Base-by-base conservation (phyloP, 139 green algal genomes). In the Dunaliella primolecta region DNA sequence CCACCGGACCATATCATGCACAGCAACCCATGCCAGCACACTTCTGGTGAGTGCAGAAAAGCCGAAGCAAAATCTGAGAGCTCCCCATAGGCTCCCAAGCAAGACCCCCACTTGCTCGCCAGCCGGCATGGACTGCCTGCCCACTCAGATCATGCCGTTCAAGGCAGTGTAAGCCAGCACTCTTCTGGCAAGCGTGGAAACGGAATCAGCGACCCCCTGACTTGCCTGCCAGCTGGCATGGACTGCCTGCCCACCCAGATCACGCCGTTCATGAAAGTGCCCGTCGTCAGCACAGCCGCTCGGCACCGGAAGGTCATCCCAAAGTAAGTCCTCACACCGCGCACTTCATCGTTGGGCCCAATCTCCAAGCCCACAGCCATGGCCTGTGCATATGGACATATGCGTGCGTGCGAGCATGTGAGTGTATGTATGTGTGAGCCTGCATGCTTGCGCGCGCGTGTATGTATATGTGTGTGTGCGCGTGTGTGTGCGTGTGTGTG, bases 131-230 rank as follows among this genome's bases (percentile, higher is more conserved):
- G 91, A 95, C 81, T 93, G 86, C 0, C 93, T 85, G 3, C 97
- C 96, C 23, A 99, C 96, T 97, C 97, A 99, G 81, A 99, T 99
- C 32, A 82, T 88, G 2, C 97, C 97, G 81, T 98, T 98, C 96
- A 98, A n/a, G n/a, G n/a, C n/a, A n/a, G n/a, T n/a, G n/a, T n/a
- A n/a, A n/a, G n/a, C n/a, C n/a, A n/a, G n/a, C n/a, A n/a, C n/a
- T n/a, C 46, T 64, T 64, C 15, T 64, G 46, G 7, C 46, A 64
- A 64, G 46, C 46, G 7, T 64, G 7, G 15, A 15, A 64, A 15
- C 15, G 7, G 46, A 25, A 64, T 25, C 7, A 64, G 7, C 7
- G 7, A 64, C 46, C 7, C 7, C 15, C 46, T 25, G 15, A 15
- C 81, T 23, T 36, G 92, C 87, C 96, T 93, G 2, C 97, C 97